Base-by-base conservation (phyloP, 768 basidiomycete species). In the Boletellus sp. region DNA sequence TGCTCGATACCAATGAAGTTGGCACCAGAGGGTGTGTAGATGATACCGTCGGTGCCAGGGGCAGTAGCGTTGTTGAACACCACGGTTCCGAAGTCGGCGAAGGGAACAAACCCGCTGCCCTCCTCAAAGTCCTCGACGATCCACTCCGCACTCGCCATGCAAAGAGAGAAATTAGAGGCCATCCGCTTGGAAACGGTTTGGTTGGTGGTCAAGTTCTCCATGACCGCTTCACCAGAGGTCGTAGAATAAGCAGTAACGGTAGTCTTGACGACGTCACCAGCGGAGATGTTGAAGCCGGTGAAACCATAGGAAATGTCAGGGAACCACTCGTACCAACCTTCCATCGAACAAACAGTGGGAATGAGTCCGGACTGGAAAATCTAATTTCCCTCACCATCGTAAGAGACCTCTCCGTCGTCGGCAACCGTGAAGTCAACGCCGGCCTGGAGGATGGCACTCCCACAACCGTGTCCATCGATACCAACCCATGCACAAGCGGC, bases 301-400 rank as follows among this genome's bases (percentile, higher is more conserved):
- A 65, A 53, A 20, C 51, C 45, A 37, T 46, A 47, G 22, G 48
- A 23, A 22, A 47, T 28, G 37, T 54, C 61, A 3, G 63, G 57
- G 48, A 38, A 53, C 61, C 53, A 64, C 19, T 62, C 53, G 37
- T 52, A 61, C 61, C 61, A 63, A 46, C 56, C 62, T 61, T 32
- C 24, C 12, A 20, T 9, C n/a, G 12, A 38, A 47, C 17, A 19
- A 45, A 16, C 19, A 35, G 22, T 52, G 20, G 53, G 23, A 48
- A 40, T 6, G 11, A 24, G 38, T 32, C 17, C 9, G 2, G 33
- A 19, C 8, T 1, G 9, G 13, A n/a, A 1, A 7, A 6, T 32
- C 0, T 28, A 10, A 19, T 4, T 22, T 23, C 22, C 20, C 60
- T 48, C 12, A 59, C 56, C 56, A 48, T 48, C 42, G 23, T 56